Evolutionary conservation across 805 yeast genomes (phyloP).

Genomic region (Saccharomycopsis schoenii): DNA sequence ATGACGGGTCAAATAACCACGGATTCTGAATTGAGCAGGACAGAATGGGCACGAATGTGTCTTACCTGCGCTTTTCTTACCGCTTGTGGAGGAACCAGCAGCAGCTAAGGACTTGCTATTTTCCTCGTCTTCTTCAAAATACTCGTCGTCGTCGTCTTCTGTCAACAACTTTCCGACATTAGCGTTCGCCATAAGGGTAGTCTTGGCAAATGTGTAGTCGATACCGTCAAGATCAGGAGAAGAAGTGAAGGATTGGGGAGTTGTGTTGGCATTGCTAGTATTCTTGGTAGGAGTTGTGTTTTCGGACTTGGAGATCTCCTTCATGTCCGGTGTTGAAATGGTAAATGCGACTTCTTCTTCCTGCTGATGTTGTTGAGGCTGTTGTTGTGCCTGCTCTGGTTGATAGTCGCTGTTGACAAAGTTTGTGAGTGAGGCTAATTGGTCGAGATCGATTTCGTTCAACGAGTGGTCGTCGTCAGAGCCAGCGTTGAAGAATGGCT

Average conservation of each 20-base stretch:
- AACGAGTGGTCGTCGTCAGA: constrained; percentile 12
- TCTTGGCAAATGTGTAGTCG: constrained; percentile 14
- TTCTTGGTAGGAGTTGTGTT: constrained; percentile 21
- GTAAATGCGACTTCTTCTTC: constrained; percentile 7
- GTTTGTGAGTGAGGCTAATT: constrained; percentile 10
- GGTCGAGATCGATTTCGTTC: constrained; percentile 15
- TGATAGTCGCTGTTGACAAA: constrained; percentile 5
- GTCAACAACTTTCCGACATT: constrained; percentile 4
- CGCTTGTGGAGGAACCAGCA: constrained; percentile 51
- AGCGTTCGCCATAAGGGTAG: not conserved
- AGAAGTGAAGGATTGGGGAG: constrained; percentile 10
- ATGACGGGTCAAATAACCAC: constrained; percentile 80
- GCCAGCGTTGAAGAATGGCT: not conserved
- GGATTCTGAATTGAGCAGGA: constrained; percentile 76
- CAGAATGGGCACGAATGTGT: constrained; percentile 72
- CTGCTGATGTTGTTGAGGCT: constrained; percentile 7
- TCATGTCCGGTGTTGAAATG: constrained; percentile 14
- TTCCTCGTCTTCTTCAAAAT: constrained; percentile 3
- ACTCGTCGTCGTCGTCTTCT: constrained; percentile 10
- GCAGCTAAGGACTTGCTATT: not conserved
- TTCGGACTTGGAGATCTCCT: constrained; percentile 11
- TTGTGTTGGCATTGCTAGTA: constrained; percentile 4
- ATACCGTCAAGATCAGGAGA: constrained; percentile 12
- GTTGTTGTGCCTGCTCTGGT: too few species aligned
- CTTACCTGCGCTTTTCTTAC: constrained; percentile 72